These are phyloP conservation scores for Trichosanthes truncata DNA, from an alignment of 306 rosid species.

Conservation along the genomic window DNA sequence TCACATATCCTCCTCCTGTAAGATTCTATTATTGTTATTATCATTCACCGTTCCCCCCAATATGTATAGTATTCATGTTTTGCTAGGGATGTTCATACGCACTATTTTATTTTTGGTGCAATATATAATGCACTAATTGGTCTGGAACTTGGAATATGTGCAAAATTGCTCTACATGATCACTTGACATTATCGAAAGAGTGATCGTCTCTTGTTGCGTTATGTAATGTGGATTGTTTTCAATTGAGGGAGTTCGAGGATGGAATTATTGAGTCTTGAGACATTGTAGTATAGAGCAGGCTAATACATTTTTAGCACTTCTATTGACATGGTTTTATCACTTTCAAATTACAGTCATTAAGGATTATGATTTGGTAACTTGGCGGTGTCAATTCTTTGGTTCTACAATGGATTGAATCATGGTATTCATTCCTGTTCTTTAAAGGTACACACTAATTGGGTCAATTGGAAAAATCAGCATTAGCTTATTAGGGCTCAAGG, in stretches of 20 bases:
- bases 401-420: background rate
- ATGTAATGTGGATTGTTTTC: background rate
- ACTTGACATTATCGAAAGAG: background rate
- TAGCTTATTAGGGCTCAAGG: background rate
- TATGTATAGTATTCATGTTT: background rate
- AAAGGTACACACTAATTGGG: background rate
- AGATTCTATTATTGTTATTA: slow-evolving; percentile 12
- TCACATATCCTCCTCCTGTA: slow-evolving; percentile 73
- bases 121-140: background rate
- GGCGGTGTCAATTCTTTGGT: background rate
- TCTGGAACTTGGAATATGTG: background rate
- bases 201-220: background rate
- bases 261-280: background rate
- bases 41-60: background rate
- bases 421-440: background rate
- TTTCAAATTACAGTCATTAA: background rate
- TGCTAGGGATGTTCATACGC: background rate
- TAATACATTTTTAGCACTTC: background rate
- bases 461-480: background rate
- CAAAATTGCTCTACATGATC: background rate
- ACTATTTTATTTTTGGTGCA: background rate
- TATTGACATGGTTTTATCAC: background rate
- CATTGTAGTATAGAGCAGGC: background rate
- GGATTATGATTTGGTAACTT: background rate
- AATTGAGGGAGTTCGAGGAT: background rate